Conservation (phyloP, 2,329 filamentous ascomycete species). For the Fusarium verrucosum region DNA sequence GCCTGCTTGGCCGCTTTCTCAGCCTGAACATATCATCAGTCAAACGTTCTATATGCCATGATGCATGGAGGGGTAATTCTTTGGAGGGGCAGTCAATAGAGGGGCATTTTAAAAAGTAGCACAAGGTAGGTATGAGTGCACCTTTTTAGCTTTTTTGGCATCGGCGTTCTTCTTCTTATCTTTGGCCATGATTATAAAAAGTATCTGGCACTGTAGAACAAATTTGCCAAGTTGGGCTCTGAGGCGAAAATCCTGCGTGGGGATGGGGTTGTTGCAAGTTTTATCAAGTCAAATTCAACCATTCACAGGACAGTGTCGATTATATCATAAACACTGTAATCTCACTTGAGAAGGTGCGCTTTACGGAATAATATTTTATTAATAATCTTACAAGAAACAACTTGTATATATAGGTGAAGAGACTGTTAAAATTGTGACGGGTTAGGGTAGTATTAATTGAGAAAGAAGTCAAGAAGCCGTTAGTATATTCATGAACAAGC, state of each 20-base stretch:
- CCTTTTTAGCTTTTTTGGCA: slow-evolving; percentile 62
- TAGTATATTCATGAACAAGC: not conserved
- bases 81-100: slow-evolving; percentile 36
- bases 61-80: slow-evolving; percentile 24
- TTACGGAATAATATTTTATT: not conserved
- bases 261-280: slow-evolving; percentile 40
- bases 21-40: slow-evolving; percentile 50
- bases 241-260: slow-evolving; percentile 38
- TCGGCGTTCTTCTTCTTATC: slow-evolving; percentile 62
- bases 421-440: no score
- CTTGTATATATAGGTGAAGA: not conserved
- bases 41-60: slow-evolving; percentile 17
- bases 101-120: slow-evolving; percentile 18
- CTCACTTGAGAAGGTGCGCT: not conserved
- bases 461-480: not conserved
- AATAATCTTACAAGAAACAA: not conserved
- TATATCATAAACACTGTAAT: not conserved
- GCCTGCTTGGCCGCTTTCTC: slow-evolving; percentile 81
- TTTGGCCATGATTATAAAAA: slow-evolving; percentile 55
- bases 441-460: not conserved
- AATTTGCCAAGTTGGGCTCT: slow-evolving; percentile 16
- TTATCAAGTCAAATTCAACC: slow-evolving; percentile 44
- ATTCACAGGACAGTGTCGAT: slow-evolving; percentile 34
- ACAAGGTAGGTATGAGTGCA: slow-evolving; percentile 38
- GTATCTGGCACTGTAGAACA: not conserved